Percentiles rank a stretch among this genome's conserved stretches.
phyloP scores from a whole-genome alignment of 2,329 filamentous ascomycete species.

The Trichophyton simii region DNA sequence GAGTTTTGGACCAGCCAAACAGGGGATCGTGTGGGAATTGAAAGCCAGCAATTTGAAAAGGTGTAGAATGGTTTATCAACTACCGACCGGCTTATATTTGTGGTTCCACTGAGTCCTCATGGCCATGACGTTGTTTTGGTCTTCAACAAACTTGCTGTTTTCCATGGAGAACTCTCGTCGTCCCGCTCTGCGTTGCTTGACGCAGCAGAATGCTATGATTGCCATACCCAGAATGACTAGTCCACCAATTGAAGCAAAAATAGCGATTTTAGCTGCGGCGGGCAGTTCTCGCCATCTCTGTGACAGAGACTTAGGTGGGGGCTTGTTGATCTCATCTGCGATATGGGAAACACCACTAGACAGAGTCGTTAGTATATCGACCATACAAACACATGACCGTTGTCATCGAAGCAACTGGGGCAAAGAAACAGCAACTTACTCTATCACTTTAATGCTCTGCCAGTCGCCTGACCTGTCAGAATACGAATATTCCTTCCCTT shows the following conservation, averaged over 20 bases:
- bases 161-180: constrained; percentile 37
- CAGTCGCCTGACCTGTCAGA: constrained; percentile 49
- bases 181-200: constrained; percentile 39
- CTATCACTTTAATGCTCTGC: constrained; percentile 52
- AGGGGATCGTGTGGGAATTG: neutral
- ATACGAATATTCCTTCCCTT: constrained; percentile 53
- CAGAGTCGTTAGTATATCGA: neutral
- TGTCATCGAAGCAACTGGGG: too few relatives aligned
- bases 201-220: constrained; percentile 35
- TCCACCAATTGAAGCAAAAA: constrained; percentile 30
- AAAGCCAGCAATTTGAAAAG: neutral
- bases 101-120: constrained; percentile 30
- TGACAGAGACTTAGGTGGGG: constrained; percentile 23
- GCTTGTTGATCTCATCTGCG: constrained; percentile 24
- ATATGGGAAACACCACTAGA: constrained; percentile 56
- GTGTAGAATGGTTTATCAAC: neutral
- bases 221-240: constrained; percentile 23
- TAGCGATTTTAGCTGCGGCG: constrained; percentile 37
- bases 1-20: constrained; percentile 10
- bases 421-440: constrained; percentile 20
- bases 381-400: neutral
- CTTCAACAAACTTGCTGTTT: constrained; percentile 34
- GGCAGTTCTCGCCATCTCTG: constrained; percentile 36
- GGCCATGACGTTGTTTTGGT: constrained; percentile 29
- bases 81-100: constrained; percentile 18